Evolutionary conservation across 2,329 filamentous ascomycete species (phyloP), one percentile per base, ranked within the genome.

Genomic region (Neofusicoccum kwambonambiense): DNA sequence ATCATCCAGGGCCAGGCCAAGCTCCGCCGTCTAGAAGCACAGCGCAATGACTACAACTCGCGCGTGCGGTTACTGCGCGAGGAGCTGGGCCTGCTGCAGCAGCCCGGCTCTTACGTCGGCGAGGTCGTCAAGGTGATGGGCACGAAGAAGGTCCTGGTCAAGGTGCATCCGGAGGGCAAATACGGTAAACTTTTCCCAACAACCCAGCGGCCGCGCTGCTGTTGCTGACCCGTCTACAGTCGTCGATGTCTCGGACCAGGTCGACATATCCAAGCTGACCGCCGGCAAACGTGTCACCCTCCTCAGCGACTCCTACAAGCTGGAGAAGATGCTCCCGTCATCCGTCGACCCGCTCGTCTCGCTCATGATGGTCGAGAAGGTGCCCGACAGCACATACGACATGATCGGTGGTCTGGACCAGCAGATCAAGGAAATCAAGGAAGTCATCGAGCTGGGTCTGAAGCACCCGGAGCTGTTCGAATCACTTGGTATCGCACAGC

Each of bases 61-160:
- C 89, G 95, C 77, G 95, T 99, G 74, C 91, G 95, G 68, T 84
- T 99, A 80, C 82, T 99, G 74, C 87, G 95, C 73, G 95, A 99
- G 82, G 95, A 99, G 84, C 87, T 99, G 22, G 95, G 95, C 62
- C 84, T 99, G 73, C 84, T 99, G 69, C 95, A 99, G 81, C 95
- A 99, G 79, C 95, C 95, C 3, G 95, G 95, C 45, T 98, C 94
- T 19, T 99, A 99, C 76, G 95, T 99, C 39, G 95, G 95, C 66
- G 95, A 99, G 81, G 95, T 99, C n/a, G 95, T 99, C 76, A 99
- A 98, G 86, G 95, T 98, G 65, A 99, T 99, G 95, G 89, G 94
- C 76, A 99, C 95, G 64, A 99, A 99, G 83, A 98, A 99, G 84
- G 93, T 99, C 60, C 84, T 99, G 66, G 95, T 99, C 72, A 99